phyloP scores from a whole-genome alignment of 176 grass and related monocot genomes.

The Avena insularis region DNA sequence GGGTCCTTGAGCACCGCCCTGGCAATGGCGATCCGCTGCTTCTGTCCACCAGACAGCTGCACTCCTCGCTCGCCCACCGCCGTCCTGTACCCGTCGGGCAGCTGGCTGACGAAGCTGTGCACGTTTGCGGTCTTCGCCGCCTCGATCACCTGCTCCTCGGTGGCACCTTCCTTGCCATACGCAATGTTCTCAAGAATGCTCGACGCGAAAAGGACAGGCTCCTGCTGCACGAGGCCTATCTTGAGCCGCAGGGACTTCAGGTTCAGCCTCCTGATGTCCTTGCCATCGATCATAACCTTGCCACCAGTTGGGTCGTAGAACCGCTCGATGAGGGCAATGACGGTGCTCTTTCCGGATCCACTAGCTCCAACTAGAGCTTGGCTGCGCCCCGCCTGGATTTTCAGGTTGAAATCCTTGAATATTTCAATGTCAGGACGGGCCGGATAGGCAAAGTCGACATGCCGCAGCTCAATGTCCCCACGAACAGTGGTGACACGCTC shows the following conservation, averaged over 20 bases:
- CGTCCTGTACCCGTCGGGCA: slow-evolving; percentile 78
- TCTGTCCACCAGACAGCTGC: slow-evolving; percentile 94
- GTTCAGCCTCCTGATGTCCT: slow-evolving; percentile 78
- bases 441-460: slow-evolving; percentile 85
- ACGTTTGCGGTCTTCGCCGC: slow-evolving; percentile 85
- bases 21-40: slow-evolving; percentile 94
- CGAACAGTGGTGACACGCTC: slow-evolving; percentile 69
- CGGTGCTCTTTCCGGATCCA: slow-evolving; percentile 94
- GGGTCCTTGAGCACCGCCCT: slow-evolving; percentile 93
- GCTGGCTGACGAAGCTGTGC: slow-evolving; percentile 76
- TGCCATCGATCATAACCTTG: slow-evolving; percentile 85
- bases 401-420: slow-evolving; percentile 99
- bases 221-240: slow-evolving; percentile 95
- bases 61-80: slow-evolving; percentile 84
- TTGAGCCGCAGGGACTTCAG: slow-evolving; percentile 78
- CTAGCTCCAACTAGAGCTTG: slow-evolving; percentile 90
- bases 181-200: slow-evolving; percentile 97
- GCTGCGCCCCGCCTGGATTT: slow-evolving; percentile 85
- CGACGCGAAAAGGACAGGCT: slow-evolving; percentile 82
- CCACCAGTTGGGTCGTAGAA: slow-evolving; percentile 84
- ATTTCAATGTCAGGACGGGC: slow-evolving; percentile 77
- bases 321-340: slow-evolving; percentile 82
- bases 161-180: slow-evolving; percentile 83
- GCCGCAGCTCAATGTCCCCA: slow-evolving; percentile 89
- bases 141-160: slow-evolving; percentile 75